Evolutionary conservation across 2,329 filamentous ascomycete genomes (phyloP).

Genomic region (Diplocarpon rosae): DNA sequence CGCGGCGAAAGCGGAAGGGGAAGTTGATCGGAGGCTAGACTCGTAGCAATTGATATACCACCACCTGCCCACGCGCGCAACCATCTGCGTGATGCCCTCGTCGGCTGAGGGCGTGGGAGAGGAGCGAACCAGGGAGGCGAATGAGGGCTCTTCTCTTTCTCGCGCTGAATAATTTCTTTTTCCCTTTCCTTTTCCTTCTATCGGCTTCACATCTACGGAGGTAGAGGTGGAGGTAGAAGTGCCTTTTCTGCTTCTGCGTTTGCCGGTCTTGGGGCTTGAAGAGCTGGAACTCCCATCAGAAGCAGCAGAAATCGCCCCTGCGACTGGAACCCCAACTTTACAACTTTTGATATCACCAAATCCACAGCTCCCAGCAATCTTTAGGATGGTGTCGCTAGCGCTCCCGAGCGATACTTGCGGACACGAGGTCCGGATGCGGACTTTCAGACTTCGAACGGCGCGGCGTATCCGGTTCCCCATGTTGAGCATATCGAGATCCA

Average conservation of each 20-base stretch:
- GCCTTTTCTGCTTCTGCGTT: constrained; percentile 15
- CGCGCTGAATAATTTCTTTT: too few species aligned
- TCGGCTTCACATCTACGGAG: too few species aligned
- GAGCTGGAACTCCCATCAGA: background rate
- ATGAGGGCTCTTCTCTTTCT: background rate
- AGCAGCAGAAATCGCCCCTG: constrained; percentile 34
- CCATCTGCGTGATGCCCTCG: constrained; percentile 83
- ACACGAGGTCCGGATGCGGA: constrained; percentile 51
- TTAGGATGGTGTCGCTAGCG: constrained; percentile 50
- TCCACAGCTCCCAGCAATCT: constrained; percentile 55
- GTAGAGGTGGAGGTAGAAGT: constrained; percentile 15
- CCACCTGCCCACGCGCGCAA: constrained; percentile 84
- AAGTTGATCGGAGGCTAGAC: constrained; percentile 38
- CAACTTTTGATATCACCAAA: constrained; percentile 67
- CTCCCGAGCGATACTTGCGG: constrained; percentile 49
- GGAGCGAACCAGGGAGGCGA: constrained; percentile 37
- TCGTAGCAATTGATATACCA: constrained; percentile 96
- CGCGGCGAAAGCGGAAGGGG: constrained; percentile 32
- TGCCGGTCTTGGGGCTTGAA: constrained; percentile 5
- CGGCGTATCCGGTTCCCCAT: constrained; percentile 65
- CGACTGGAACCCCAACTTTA: constrained; percentile 67
- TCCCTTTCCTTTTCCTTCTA: too few species aligned
- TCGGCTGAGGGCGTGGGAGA: constrained; percentile 62
- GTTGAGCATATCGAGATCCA: constrained; percentile 72
- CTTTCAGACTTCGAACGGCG: constrained; percentile 60